Conservation (phyloP, 331 rosid genomes). For the Rosa hybrid region DNA sequence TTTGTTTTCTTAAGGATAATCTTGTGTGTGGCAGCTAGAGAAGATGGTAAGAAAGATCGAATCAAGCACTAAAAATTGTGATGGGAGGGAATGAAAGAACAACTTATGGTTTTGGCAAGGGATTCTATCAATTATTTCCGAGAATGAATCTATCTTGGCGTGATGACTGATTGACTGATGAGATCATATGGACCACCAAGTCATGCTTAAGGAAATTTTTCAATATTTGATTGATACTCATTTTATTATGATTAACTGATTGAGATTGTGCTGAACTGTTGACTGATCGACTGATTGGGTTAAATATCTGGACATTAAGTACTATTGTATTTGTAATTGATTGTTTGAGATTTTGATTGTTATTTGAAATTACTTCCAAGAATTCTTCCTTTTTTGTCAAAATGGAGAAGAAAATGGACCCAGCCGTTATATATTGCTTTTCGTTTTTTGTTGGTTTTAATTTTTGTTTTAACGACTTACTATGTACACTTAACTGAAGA, state of each 20-base stretch:
- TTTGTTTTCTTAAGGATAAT: constrained; percentile 26
- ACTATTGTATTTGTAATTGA: neutral
- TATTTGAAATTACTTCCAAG: neutral
- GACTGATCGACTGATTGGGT: neutral
- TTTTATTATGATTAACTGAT: neutral
- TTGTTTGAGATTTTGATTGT: neutral
- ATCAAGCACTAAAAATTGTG: neutral
- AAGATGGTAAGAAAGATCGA: constrained; percentile 10
- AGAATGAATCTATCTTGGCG: neutral
- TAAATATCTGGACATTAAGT: neutral
- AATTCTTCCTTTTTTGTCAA: neutral
- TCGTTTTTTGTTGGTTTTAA: neutral
- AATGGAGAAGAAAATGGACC: neutral
- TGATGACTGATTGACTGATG: neutral
- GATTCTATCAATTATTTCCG: neutral
- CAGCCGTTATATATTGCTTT: neutral
- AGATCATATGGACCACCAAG: constrained; percentile 16
- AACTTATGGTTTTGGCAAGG: neutral
- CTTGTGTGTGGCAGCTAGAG: constrained; percentile 52
- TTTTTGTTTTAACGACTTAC: neutral
- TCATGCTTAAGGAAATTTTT: neutral
- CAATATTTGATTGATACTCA: neutral
- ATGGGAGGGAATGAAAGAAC: neutral
- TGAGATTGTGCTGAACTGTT: neutral
- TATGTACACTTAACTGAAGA: neutral